Evolutionary conservation across 2,329 filamentous ascomycete genomes (phyloP).

Genomic region (Penicillium sclerotiorum): DNA sequence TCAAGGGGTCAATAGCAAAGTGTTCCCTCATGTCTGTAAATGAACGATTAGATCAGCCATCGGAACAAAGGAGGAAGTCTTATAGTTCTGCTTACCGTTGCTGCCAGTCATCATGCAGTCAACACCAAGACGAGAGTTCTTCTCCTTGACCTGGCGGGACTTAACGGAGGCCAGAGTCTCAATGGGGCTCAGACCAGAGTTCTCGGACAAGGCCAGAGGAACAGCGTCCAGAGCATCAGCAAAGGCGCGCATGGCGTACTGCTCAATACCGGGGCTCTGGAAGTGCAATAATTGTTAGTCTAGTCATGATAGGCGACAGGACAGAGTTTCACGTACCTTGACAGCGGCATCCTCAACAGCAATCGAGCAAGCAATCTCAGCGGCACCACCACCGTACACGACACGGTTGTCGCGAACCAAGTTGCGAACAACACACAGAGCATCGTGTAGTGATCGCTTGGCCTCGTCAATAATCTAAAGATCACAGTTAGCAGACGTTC

Average conservation of each 20-base stretch:
- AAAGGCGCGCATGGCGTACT: slow-evolving; percentile 99
- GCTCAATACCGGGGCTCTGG: slow-evolving; percentile 89
- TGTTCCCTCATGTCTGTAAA: slow-evolving; percentile 85
- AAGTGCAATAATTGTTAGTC: slow-evolving; percentile 10
- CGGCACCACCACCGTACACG: slow-evolving; percentile 94
- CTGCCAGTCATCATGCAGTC: slow-evolving; percentile 96
- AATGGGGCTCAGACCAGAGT: slow-evolving; percentile 93
- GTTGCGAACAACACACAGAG: slow-evolving; percentile 95
- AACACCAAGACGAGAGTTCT: slow-evolving; percentile 78
- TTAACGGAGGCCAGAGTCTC: slow-evolving; percentile 94
- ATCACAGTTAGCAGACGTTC: slow-evolving; percentile 10
- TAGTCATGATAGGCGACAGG: neutral
- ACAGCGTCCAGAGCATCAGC: slow-evolving; percentile 90
- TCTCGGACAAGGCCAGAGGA: slow-evolving; percentile 95
- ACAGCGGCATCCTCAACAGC: slow-evolving; percentile 94
- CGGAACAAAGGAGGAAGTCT: neutral
- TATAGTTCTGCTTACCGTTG: slow-evolving; percentile 64
- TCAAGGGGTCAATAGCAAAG: slow-evolving; percentile 97
- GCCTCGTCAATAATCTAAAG: slow-evolving; percentile 94
- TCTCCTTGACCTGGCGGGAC: slow-evolving; percentile 91
- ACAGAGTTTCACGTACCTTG: slow-evolving; percentile 55
- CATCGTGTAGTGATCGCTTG: slow-evolving; percentile 95
- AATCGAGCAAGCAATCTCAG: slow-evolving; percentile 94
- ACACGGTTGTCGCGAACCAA: slow-evolving; percentile 94
- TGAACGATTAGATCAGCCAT: slow-evolving; percentile 11